These are phyloP conservation scores for Coemansia sp. DNA, from an alignment of 192 early-diverging fungal genomes.

Conservation along the genomic window DNA sequence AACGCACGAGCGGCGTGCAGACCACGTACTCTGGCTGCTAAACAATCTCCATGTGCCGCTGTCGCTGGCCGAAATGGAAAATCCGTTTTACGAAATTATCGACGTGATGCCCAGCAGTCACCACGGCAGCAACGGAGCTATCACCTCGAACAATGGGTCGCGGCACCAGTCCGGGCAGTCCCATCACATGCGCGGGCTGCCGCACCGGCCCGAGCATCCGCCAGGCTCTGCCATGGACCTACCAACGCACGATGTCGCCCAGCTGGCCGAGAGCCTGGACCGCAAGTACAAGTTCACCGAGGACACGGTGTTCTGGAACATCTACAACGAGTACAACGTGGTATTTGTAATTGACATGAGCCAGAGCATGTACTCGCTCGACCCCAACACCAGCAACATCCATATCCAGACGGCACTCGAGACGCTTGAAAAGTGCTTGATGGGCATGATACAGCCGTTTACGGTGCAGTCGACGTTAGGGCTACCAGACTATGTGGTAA, in stretches of 20 bases:
- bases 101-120: conserved; percentile 19
- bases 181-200: conserved; percentile 10
- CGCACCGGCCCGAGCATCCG: conserved; percentile 16
- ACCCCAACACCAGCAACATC: conserved; percentile 41
- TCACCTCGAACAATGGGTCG: conserved; percentile 1
- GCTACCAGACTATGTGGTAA: conserved; percentile 30
- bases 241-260: conserved; percentile 7
- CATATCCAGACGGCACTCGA: conserved; percentile 47
- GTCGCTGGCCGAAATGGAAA: conserved; percentile 35
- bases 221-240: neutral
- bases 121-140: neutral
- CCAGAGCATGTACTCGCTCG: conserved; percentile 55
- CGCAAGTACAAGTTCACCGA: conserved; percentile 50
- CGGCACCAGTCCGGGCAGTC: conserved; percentile 10
- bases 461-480: conserved; percentile 31
- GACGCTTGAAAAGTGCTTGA: conserved; percentile 51
- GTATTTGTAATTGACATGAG: conserved; percentile 53
- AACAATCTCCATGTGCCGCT: conserved; percentile 44
- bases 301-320: conserved; percentile 47
- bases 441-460: conserved; percentile 49
- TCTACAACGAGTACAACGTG: conserved; percentile 44
- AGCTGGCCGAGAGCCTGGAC: conserved; percentile 34
- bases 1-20: conserved; percentile 28
- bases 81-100: conserved; percentile 24
- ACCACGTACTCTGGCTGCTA: conserved; percentile 47